These are phyloP conservation scores for Colletotrichum chlorophyti DNA, from an alignment of 2,329 filamentous ascomycete species.

Conservation along the genomic window DNA sequence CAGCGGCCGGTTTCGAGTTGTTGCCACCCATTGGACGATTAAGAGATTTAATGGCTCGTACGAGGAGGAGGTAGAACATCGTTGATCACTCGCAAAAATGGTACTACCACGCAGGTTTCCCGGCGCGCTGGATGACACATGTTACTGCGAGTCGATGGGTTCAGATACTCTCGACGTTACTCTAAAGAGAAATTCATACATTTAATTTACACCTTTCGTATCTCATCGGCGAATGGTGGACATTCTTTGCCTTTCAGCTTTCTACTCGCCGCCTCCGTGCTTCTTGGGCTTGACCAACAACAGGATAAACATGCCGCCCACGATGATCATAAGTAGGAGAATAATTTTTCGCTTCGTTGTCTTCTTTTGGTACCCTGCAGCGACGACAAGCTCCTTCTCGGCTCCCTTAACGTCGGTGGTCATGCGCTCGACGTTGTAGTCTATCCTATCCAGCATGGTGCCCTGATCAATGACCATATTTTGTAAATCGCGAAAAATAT, in stretches of 20 bases:
- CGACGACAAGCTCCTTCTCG: conserved; percentile 88
- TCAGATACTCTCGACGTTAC: conserved; percentile 25
- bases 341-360: conserved; percentile 93
- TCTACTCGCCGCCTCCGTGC: conserved; percentile 35
- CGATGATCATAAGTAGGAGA: conserved; percentile 81
- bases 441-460: conserved; percentile 90
- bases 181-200: conserved; percentile 31
- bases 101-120: background rate
- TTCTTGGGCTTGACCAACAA: conserved; percentile 80
- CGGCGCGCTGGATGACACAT: background rate
- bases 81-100: background rate
- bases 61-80: background rate
- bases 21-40: background rate
- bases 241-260: background rate
- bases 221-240: background rate
- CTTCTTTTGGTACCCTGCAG: conserved; percentile 87
- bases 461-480: conserved; percentile 94
- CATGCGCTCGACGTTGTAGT: conserved; percentile 98
- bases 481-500: conserved; percentile 96
- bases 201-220: conserved; percentile 31
- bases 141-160: background rate
- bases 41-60: background rate
- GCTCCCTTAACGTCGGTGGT: conserved; percentile 90
- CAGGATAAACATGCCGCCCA: conserved; percentile 87
- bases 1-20: background rate